Percentiles rank a stretch among this genome's conserved stretches.
phyloP scores from a whole-genome alignment of 257 asterid species.

The Eucommia ulmoides region DNA sequence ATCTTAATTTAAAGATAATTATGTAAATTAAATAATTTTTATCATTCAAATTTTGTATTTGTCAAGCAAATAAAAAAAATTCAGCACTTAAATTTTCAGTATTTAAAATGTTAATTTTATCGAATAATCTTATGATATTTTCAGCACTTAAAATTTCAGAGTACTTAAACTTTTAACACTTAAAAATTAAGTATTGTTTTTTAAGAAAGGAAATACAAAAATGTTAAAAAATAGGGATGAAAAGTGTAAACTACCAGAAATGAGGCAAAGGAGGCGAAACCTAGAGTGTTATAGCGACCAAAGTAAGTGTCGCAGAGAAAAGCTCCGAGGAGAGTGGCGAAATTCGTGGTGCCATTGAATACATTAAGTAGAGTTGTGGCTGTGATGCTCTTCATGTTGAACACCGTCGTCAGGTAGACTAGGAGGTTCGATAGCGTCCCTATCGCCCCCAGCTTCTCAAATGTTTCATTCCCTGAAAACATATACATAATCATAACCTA shows the following conservation, averaged over 20 bases:
- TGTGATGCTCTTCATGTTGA: conserved; percentile 39
- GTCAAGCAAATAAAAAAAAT: no score
- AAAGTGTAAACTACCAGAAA: conserved; percentile 21
- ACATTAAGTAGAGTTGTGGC: conserved; percentile 39
- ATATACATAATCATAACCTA: neutral
- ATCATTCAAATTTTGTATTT: no score
- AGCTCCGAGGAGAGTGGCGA: conserved; percentile 43
- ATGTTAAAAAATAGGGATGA: neutral
- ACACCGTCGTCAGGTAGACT: conserved; percentile 38
- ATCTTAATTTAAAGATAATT: no score
- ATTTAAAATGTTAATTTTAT: no score
- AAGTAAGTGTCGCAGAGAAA: conserved; percentile 45
- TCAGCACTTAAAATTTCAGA: neutral
- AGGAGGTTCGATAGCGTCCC: conserved; percentile 42
- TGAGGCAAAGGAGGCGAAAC: conserved; percentile 40
- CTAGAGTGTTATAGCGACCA: conserved; percentile 45
- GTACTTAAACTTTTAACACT: neutral
- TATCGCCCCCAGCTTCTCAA: conserved; percentile 55
- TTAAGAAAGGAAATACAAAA: neutral
- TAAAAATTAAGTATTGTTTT: neutral
- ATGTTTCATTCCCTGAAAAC: conserved; percentile 44
- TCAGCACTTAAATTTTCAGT: neutral
- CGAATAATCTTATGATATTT: no score
- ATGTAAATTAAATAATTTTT: no score
- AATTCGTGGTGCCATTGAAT: conserved; percentile 51